A percentile compares a stretch with the other conserved stretches of the same genome.
Evolutionary conservation across 441 rosid genomes (phyloP).

Genomic region (Pelargonium myrrhifolium): DNA sequence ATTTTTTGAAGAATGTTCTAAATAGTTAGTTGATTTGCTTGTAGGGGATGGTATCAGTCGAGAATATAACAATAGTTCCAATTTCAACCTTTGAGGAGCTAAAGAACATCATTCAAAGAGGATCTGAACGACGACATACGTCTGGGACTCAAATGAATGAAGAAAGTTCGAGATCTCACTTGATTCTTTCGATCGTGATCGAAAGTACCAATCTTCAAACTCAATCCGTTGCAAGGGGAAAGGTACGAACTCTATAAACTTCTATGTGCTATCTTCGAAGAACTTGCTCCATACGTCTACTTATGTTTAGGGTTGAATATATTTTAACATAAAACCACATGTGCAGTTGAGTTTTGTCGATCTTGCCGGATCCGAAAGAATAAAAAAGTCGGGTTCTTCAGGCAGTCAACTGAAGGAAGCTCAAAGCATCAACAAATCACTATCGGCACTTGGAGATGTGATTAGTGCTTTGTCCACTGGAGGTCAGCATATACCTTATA

Average conservation of each 20-base stretch:
- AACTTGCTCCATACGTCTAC: background rate
- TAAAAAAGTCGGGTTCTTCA: slow-evolving; percentile 83
- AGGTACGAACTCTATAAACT: slow-evolving; percentile 35
- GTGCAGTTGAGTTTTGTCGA: slow-evolving; percentile 88
- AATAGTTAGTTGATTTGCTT: slow-evolving; percentile 11
- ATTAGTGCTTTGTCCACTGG: slow-evolving; percentile 84
- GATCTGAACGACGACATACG: slow-evolving; percentile 76
- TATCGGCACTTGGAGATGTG: slow-evolving; percentile 93
- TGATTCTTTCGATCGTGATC: slow-evolving; percentile 74
- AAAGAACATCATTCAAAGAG: slow-evolving; percentile 56
- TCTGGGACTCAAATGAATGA: slow-evolving; percentile 94
- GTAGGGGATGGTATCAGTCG: slow-evolving; percentile 89
- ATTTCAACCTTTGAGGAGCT: slow-evolving; percentile 73
- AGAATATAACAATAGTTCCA: slow-evolving; percentile 68
- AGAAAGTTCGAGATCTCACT: slow-evolving; percentile 92
- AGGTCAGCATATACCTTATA: slow-evolving; percentile 81
- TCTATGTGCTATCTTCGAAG: slow-evolving; percentile 5
- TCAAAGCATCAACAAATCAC: slow-evolving; percentile 90
- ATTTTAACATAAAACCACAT: slow-evolving; percentile 7
- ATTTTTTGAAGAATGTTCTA: background rate
- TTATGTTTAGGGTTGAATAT: background rate
- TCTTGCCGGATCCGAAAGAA: slow-evolving; percentile 95
- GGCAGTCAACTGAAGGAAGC: slow-evolving; percentile 88
- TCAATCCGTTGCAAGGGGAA: slow-evolving; percentile 81
- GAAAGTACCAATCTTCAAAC: slow-evolving; percentile 94